These are phyloP conservation scores for Mycena maculata DNA, from an alignment of 768 basidiomycete genomes.

Conservation along the genomic window DNA sequence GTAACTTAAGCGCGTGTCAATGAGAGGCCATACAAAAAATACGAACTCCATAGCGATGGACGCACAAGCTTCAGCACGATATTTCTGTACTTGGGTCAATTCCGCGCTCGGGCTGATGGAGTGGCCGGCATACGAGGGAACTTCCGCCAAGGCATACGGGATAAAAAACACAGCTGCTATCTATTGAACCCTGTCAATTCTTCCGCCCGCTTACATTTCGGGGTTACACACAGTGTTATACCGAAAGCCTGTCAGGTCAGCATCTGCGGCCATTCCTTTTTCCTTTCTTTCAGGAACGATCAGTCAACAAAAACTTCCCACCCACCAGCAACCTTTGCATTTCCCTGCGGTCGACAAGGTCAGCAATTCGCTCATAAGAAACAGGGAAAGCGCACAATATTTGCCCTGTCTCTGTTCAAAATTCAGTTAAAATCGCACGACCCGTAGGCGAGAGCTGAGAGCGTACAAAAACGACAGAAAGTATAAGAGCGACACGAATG, in stretches of 20 bases:
- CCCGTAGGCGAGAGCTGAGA: not conserved
- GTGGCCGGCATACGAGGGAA: slow-evolving; percentile 40
- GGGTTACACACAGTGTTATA: slow-evolving; percentile 40
- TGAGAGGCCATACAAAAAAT: too few species aligned
- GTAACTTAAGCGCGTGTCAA: too few species aligned
- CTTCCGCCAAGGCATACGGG: slow-evolving; percentile 43
- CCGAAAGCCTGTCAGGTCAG: slow-evolving; percentile 38
- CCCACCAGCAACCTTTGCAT: slow-evolving; percentile 40
- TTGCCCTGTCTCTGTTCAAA: slow-evolving; percentile 40
- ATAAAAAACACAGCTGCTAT: slow-evolving; percentile 44
- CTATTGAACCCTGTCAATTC: not conserved
- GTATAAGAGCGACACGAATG: slow-evolving; percentile 51
- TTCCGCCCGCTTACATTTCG: not conserved
- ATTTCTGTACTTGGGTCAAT: slow-evolving; percentile 32
- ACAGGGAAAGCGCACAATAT: slow-evolving; percentile 37
- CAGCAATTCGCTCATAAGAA: not conserved
- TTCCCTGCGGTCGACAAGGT: slow-evolving; percentile 30
- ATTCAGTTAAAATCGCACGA: not conserved
- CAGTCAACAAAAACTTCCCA: not conserved
- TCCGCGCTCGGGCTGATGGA: not conserved
- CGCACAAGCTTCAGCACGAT: slow-evolving; percentile 41
- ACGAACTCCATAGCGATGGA: slow-evolving; percentile 44
- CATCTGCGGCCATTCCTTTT: slow-evolving; percentile 42
- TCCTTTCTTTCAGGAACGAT: not conserved
- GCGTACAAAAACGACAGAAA: slow-evolving; percentile 53